Base-by-base conservation (phyloP, 208 protist genomes). In the Wallacemonas collosoma region DNA sequence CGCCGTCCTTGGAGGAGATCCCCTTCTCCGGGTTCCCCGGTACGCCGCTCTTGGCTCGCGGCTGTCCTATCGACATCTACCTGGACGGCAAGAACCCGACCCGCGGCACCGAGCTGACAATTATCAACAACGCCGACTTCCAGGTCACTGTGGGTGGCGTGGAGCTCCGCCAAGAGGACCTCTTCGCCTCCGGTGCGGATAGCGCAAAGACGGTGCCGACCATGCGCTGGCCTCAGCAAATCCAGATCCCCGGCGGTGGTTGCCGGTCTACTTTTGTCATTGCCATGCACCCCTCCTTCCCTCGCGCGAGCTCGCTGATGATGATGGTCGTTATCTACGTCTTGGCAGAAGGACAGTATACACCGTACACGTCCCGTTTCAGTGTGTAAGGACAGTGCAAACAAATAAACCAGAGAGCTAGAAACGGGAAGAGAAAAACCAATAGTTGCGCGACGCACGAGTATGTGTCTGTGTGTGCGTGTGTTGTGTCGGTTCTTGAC, bases 11-110 rank as follows among this genome's bases (percentile, higher is more conserved):
- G 48, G 86, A 89, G 2, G 88, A 89, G 62, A 82, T 88, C 64
- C 88, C 91, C 3, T 95, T 85, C 74, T 82, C 80, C 1, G 69
- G 40, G 15, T 95, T 95, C 76, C 80, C 81, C 56, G 74, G 79
- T 35, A 86, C 89, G 47, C 81, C 81, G 41, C 76, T 95, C 1
- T 50, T 95, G 40, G 88, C 67, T 43, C 85, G 87, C 51, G 91
- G 76, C 36, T 95, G 91, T 72, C 91, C 91, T 14, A 87, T 94
- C 35, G 91, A 95, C 65, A 87, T 95, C 44, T 95, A 93, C 69
- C 81, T 95, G 43, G 88, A 95, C 62, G 91, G 87, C 40, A 86
- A 85, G 66, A 95, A 63, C 53, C 86, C 91, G 41, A 94, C 91
- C 36, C 88, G 91, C 41, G 91, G 91, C 7, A 95, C 91, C 44